These are phyloP conservation scores for Oldenlandia corymbosa DNA, from an alignment of 257 asterid species.

Conservation along the genomic window DNA sequence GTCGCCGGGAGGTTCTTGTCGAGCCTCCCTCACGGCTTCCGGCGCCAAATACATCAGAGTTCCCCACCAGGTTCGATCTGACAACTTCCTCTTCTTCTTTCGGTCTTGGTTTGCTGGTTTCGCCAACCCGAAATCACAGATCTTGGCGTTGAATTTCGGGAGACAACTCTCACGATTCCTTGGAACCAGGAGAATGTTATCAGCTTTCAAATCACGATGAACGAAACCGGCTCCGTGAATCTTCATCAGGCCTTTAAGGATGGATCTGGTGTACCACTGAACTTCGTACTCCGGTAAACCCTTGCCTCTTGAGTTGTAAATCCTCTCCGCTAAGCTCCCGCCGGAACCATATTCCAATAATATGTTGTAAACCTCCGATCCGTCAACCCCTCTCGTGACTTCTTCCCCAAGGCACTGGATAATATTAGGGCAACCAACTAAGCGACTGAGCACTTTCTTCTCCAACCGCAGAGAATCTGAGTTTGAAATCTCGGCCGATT, in stretches of 20 bases:
- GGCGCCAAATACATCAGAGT: conserved; percentile 12
- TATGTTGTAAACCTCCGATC: conserved; percentile 14
- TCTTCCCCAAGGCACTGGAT: no score
- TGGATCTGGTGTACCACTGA: conserved; percentile 10
- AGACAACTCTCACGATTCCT: neutral
- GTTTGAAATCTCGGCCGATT: conserved; percentile 13
- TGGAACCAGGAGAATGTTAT: conserved; percentile 12
- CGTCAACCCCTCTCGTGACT: conserved; percentile 1
- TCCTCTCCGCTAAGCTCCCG: conserved; percentile 12
- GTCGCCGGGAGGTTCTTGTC: conserved; percentile 10
- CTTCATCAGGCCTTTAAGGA: conserved; percentile 12
- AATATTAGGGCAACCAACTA: conserved; percentile 9
- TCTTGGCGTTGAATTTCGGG: conserved; percentile 9
- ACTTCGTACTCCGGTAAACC: conserved; percentile 20
- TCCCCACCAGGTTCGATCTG: conserved; percentile 11
- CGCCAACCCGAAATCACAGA: conserved; percentile 16
- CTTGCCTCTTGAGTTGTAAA: neutral
- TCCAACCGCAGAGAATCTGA: conserved; percentile 10
- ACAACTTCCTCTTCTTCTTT: conserved; percentile 6
- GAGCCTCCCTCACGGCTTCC: neutral
- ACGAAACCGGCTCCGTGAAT: conserved; percentile 13
- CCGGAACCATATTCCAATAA: conserved; percentile 17
- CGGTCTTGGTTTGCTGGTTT: neutral
- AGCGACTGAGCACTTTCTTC: neutral
- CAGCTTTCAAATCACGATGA: conserved; percentile 20